A percentile compares a stretch with the other conserved stretches of the same genome.
Conservation (phyloP, 148 eudicot species). For the Fagopyrum esculentum region DNA sequence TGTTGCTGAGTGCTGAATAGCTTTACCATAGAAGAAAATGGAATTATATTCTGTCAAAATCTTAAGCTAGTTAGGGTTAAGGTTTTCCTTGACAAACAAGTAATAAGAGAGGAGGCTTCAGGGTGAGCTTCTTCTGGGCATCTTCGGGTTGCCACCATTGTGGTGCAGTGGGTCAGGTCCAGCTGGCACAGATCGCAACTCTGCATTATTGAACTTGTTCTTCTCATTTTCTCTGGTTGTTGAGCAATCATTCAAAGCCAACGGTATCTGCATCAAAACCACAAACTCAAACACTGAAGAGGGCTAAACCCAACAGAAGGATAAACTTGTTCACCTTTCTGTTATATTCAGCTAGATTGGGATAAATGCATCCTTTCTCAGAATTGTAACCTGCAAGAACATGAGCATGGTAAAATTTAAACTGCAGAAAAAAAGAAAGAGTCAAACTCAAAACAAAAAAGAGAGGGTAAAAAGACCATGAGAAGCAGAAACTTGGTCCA, state of each 20-base stretch:
- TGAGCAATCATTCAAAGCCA: conserved; percentile 6
- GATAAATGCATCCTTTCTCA: conserved; percentile 12
- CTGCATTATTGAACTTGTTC: conserved; percentile 17
- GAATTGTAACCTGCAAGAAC: conserved; percentile 14
- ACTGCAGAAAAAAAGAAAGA: no score
- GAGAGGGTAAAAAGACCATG: no score
- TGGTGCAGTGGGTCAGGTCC: conserved; percentile 58
- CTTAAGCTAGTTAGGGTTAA: no score
- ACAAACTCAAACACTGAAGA: neutral
- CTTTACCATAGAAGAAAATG: no score
- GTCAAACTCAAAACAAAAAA: no score
- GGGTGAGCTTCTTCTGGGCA: no score
- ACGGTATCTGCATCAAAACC: neutral
- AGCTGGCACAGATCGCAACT: conserved; percentile 32
- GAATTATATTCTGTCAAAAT: no score
- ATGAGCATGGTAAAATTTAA: neutral
- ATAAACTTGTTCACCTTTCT: conserved; percentile 21
- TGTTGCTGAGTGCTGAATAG: no score
- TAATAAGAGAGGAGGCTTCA: no score
- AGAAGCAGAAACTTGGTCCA: no score
- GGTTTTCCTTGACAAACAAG: no score
- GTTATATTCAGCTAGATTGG: conserved; percentile 1
- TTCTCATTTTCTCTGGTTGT: neutral
- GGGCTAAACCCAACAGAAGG: neutral
- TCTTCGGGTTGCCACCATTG: conserved; percentile 29